phyloP scores from a whole-genome alignment of 202 grass and related monocot genomes.

The Schoenoplectus tabernaemontani region DNA sequence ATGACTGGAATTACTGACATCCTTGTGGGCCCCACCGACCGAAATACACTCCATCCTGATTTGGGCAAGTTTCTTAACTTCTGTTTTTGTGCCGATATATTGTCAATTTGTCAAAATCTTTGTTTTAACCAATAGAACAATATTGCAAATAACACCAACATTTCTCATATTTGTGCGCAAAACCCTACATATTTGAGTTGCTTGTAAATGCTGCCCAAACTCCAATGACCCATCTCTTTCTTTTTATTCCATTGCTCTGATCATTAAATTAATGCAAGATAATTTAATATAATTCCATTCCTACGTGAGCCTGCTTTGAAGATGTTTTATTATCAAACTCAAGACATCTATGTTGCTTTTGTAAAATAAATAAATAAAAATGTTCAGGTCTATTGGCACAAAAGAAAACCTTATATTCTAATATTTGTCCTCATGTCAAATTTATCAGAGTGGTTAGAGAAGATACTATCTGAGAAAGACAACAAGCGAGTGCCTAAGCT shows the following conservation, averaged over 20 bases:
- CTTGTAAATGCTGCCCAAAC: not conserved
- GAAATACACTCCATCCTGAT: slow-evolving; percentile 75
- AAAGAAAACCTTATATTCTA: slow-evolving; percentile 5
- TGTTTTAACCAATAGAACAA: not conserved
- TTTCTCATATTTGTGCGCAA: not conserved
- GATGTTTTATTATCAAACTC: not conserved
- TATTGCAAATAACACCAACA: not conserved
- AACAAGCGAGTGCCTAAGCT: slow-evolving; percentile 63
- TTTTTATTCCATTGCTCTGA: not conserved
- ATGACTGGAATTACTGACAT: slow-evolving; percentile 93
- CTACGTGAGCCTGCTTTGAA: not conserved
- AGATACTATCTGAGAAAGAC: slow-evolving; percentile 43
- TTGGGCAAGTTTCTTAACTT: slow-evolving; percentile 36
- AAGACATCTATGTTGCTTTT: not conserved
- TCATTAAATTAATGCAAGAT: not conserved
- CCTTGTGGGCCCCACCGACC: slow-evolving; percentile 60
- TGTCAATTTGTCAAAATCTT: not conserved
- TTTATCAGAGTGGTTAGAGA: slow-evolving; percentile 68
- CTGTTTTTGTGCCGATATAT: not conserved
- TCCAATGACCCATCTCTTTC: not conserved
- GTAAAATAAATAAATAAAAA: not conserved
- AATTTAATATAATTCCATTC: not conserved
- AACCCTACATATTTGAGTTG: not conserved
- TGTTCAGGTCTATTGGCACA: not conserved
- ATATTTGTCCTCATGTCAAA: slow-evolving; percentile 26